phyloP scores from a whole-genome alignment of 108 stramenopile species.

The Hondaea fermentalgiana region DNA sequence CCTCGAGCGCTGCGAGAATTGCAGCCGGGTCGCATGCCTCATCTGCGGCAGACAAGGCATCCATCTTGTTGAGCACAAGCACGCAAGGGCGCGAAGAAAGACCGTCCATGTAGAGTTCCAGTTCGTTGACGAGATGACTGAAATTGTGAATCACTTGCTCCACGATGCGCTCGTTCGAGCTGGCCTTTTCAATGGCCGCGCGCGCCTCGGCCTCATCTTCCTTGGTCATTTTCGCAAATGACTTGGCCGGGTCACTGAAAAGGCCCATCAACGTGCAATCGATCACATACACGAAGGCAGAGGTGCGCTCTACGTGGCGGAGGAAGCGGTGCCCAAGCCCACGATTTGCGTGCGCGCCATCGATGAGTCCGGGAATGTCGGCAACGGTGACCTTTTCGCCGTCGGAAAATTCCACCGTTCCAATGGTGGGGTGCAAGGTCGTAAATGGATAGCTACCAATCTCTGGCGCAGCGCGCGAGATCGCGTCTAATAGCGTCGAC shows the following conservation, averaged over 20 bases:
- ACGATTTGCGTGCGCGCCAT: conserved; percentile 78
- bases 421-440: conserved; percentile 85
- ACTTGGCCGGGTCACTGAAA: background rate
- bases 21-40: background rate
- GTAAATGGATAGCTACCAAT: conserved; percentile 96
- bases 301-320: conserved; percentile 82
- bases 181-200: background rate
- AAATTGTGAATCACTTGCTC: background rate
- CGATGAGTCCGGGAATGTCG: conserved; percentile 92
- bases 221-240: background rate
- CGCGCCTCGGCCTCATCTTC: background rate
- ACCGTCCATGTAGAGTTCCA: background rate
- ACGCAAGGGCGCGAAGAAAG: background rate
- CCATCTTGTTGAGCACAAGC: background rate
- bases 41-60: background rate
- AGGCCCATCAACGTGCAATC: conserved; percentile 18
- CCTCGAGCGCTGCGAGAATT: background rate
- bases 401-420: conserved; percentile 73
- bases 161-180: background rate
- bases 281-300: conserved; percentile 44
- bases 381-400: conserved; percentile 68
- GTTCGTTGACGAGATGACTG: background rate
- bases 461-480: conserved; percentile 77
- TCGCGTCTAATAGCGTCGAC: conserved; percentile 69
- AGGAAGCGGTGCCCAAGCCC: conserved; percentile 92